Conservation (phyloP, 345 rosid genomes). For the Populus tremula region DNA sequence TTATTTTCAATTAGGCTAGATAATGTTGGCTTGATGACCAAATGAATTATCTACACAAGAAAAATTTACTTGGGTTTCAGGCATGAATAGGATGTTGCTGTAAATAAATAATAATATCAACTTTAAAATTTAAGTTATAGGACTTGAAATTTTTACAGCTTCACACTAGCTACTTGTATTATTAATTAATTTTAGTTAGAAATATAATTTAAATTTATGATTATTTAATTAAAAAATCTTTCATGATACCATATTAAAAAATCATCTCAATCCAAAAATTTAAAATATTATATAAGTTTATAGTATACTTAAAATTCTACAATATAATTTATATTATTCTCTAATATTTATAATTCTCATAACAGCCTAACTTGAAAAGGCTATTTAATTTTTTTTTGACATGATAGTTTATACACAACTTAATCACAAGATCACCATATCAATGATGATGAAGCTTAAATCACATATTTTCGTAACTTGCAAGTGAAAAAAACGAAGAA, state of each 20-base stretch:
- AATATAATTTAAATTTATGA: rapidly evolving
- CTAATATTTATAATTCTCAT: not conserved
- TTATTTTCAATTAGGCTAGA: too few species aligned
- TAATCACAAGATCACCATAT: slow-evolving; percentile 4
- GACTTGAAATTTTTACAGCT: rapidly evolving
- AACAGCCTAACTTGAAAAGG: slow-evolving; percentile 7
- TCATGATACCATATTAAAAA: too few species aligned
- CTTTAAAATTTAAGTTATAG: rapidly evolving
- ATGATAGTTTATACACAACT: not conserved
- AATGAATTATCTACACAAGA: not conserved
- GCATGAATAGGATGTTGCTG: not conserved
- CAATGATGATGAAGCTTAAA: slow-evolving; percentile 12
- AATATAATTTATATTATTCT: too few species aligned
- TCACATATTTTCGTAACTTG: slow-evolving; percentile 3
- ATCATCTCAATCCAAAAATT: rapidly evolving
- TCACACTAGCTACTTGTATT: too few species aligned
- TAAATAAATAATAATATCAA: too few species aligned
- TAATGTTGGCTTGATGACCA: too few species aligned
- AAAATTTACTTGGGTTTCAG: not conserved
- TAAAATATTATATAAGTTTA: too few species aligned
- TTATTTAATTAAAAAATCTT: too few species aligned
- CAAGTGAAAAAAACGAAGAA: too few species aligned
- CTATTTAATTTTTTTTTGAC: slow-evolving; percentile 3
- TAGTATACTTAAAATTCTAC: too few species aligned
- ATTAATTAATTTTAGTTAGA: too few species aligned